Evolutionary conservation across 345 rosid genomes (phyloP), one percentile per base, ranked within the genome.

Genomic region (Lepidium aucheri): DNA sequence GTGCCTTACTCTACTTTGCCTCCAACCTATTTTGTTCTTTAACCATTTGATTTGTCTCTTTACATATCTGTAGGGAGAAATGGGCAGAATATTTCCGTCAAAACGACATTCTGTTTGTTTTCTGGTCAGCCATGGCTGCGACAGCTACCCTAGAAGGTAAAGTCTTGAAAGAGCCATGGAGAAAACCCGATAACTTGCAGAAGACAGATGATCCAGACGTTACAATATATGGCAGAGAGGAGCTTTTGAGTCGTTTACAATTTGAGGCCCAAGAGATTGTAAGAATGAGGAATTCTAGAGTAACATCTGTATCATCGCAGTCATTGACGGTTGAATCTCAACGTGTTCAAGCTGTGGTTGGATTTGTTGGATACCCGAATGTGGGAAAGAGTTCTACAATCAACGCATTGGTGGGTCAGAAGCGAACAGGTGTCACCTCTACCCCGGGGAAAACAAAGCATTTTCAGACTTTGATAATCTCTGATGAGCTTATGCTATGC

Each of bases 361-460:
- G 99, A 60, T 94, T 94, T 57, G 91, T 94, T 36, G 99, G 99
- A 46, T 94, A 88, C 71, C 99, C 99, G 18, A 94, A 94, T 73
- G 99, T 88, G 22, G 97, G 99, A 35, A 94, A 94, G 78, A 94
- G 99, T 58, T 94, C 99, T 3, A 94, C 96, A 7, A 94, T 91
- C 75, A 94, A 94, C 73, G 97, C 99, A 44, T 77, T 94, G 78
- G 93, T 87, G 1, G 97, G 97, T 59, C 88, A 94, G 83, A 94
- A 94, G 74, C 81, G 86, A 54, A 86, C 97, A 2, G 97, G 99
- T n/a, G 97, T 94, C 58, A 94, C 97, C 56, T 85, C 96, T 22
- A 90, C 99, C 18, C 97, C 99, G 0, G 99, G 99, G 13, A 94
- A 94, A 83, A 94, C 99, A 9, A 94, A 90, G 81, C 97, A 94